Conservation (phyloP, 805 yeast genomes). For the Ogataea methylovora region DNA sequence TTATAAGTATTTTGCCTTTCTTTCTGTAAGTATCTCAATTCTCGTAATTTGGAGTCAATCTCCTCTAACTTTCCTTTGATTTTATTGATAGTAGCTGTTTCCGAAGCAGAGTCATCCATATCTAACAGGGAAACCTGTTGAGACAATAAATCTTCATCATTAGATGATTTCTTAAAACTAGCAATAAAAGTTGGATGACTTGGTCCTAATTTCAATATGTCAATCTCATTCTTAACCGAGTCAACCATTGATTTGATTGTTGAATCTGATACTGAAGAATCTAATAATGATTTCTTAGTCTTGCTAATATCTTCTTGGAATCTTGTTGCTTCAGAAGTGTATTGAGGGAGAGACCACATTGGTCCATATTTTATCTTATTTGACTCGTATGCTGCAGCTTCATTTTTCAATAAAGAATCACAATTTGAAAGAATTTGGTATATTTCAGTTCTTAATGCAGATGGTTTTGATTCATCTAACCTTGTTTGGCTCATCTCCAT, state of each 20-base stretch:
- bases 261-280: conserved; percentile 55
- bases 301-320: conserved; percentile 48
- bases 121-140: conserved; percentile 48
- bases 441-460: conserved; percentile 28
- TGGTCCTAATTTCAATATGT: conserved; percentile 37
- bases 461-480: conserved; percentile 23
- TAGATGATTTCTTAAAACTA: conserved; percentile 13
- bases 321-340: conserved; percentile 7
- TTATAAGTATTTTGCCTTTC: conserved; percentile 56
- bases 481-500: conserved; percentile 19
- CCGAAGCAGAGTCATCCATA: conserved; percentile 41
- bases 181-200: conserved; percentile 30
- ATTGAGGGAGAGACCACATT: conserved; percentile 25
- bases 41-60: conserved; percentile 52
- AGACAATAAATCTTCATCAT: conserved; percentile 3
- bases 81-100: conserved; percentile 3
- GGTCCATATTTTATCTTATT: conserved; percentile 28
- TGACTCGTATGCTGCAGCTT: conserved; percentile 26
- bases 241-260: conserved; percentile 42
- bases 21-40: conserved; percentile 52
- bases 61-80: conserved; percentile 31
- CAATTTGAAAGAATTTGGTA: conserved; percentile 26
- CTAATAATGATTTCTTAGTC: conserved; percentile 50
- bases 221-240: conserved; percentile 33
- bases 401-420: conserved; percentile 26